phyloP scores from a whole-genome alignment of 768 basidiomycete species.

The Cubamyces sp. region DNA sequence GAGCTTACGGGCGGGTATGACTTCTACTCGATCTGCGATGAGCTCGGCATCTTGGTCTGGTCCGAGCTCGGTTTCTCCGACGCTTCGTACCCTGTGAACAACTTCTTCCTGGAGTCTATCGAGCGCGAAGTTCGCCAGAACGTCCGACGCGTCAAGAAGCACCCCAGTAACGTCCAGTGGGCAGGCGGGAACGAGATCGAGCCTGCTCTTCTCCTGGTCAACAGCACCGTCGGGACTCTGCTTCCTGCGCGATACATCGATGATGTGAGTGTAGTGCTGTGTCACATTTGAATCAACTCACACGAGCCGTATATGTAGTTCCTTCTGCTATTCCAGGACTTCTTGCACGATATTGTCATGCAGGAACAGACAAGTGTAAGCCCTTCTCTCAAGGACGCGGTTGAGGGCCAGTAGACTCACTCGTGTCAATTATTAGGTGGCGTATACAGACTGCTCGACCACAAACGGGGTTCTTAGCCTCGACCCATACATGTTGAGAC shows the following conservation, averaged over 20 bases:
- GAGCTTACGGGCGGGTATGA: constrained; percentile 50
- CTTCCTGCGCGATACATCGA: constrained; percentile 46
- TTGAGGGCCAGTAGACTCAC: too few species aligned
- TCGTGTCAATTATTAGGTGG: constrained; percentile 40
- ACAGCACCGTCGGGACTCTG: constrained; percentile 44
- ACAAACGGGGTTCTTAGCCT: constrained; percentile 58
- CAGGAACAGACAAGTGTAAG: constrained; percentile 55
- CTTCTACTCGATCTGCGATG: constrained; percentile 61
- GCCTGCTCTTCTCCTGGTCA: constrained; percentile 48
- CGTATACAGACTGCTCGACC: constrained; percentile 64
- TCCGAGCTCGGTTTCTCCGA: constrained; percentile 66
- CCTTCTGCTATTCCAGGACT: constrained; percentile 54
- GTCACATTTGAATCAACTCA: too few species aligned
- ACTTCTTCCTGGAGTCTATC: constrained; percentile 52
- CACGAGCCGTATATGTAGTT: too few species aligned
- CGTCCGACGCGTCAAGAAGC: constrained; percentile 55
- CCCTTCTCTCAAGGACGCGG: too few species aligned
- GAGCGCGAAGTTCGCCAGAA: constrained; percentile 64
- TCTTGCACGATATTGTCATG: constrained; percentile 50
- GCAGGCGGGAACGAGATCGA: constrained; percentile 67
- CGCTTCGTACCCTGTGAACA: constrained; percentile 56
- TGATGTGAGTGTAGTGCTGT: constrained; percentile 41
- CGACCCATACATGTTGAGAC: constrained; percentile 57
- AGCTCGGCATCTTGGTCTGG: constrained; percentile 64
- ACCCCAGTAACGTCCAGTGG: constrained; percentile 63